Conservation (phyloP, 495 filamentous ascomycete genomes). For the Penicillium waksmanii region DNA sequence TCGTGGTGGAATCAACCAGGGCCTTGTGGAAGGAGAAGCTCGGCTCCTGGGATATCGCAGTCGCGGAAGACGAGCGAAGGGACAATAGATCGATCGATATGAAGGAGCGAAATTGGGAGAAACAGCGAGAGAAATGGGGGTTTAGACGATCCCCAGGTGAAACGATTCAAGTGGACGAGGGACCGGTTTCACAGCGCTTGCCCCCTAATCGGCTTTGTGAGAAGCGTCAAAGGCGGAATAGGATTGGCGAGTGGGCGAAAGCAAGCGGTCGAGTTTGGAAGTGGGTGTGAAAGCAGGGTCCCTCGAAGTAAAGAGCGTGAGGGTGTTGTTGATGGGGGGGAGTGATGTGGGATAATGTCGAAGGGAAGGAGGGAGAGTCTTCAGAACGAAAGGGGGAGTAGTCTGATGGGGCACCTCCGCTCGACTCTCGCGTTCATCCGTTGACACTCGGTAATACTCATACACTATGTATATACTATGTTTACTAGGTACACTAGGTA, state of each 20-base stretch:
- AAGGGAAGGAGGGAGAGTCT: constrained; percentile 3
- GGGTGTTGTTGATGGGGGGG: neutral
- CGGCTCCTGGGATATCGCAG: neutral
- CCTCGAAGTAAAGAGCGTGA: constrained; percentile 11
- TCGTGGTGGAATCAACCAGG: neutral
- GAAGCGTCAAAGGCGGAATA: constrained; percentile 5
- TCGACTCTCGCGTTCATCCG: too few relatives aligned
- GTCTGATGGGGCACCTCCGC: neutral
- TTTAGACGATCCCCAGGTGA: constrained; percentile 8
- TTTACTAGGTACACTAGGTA: neutral
- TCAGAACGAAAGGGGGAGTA: constrained; percentile 5
- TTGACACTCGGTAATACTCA: neutral
- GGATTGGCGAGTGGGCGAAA: constrained; percentile 9
- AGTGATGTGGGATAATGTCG: neutral
- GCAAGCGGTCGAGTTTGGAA: constrained; percentile 10
- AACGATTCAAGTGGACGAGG: constrained; percentile 5
- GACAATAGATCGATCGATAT: neutral
- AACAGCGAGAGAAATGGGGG: constrained; percentile 6
- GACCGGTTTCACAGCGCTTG: constrained; percentile 9
- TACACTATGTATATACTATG: neutral
- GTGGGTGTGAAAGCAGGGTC: constrained; percentile 4
- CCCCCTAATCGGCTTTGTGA: constrained; percentile 19
- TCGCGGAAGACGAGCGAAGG: neutral
- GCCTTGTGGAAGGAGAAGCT: neutral
- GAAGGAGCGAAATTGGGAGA: constrained; percentile 9